Evolutionary conservation across 306 rosid species (phyloP), one percentile per base, ranked within the genome.

Genomic region (Castanospermum australe): DNA sequence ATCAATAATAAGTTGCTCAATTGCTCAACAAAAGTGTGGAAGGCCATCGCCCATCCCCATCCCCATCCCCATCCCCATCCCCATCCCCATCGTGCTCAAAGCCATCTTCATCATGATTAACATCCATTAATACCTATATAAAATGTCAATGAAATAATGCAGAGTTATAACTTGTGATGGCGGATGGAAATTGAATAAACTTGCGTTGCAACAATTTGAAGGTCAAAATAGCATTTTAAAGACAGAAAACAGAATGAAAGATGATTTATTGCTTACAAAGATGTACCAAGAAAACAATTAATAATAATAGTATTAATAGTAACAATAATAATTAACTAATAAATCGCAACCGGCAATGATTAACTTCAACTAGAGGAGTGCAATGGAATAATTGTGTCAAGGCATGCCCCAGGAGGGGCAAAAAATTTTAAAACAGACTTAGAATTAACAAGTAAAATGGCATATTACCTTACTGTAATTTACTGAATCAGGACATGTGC

Each of bases 11-110:
- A 95, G 92, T 80, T 92, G 98, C 83, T 95, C 99, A 22, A 91
- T 80, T 92, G 98, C 83, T 95, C 99, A 22, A 91, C 92, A 75
- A 92, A 92, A 76, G 84, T 84, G 66, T 82, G 90, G 81, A 95
- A 82, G 97, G 99, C 99, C 98, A 94, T 73, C 85, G 90, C 39
- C 92, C 97, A 30, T 91, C 93, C 62, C 87, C 94, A 47, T 88
- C 95, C 62, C 87, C 94, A 47, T 88, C 95, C 62, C 87, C 94
- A 47, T 88, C 95, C 39, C 92, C 97, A 30, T 91, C 93, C 39
- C 92, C 97, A 30, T 91, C 93, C 62, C 87, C 94, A 47, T 88
- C 95, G 44, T 87, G 89, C 67, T 92, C 97, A 77, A 81, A 73
- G 78, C 83, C 82, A 44, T 92, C 97, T 12, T 94, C 97, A 5